Base-by-base conservation (phyloP, 2,329 filamentous ascomycete genomes). In the Magnaporthales sp. region DNA sequence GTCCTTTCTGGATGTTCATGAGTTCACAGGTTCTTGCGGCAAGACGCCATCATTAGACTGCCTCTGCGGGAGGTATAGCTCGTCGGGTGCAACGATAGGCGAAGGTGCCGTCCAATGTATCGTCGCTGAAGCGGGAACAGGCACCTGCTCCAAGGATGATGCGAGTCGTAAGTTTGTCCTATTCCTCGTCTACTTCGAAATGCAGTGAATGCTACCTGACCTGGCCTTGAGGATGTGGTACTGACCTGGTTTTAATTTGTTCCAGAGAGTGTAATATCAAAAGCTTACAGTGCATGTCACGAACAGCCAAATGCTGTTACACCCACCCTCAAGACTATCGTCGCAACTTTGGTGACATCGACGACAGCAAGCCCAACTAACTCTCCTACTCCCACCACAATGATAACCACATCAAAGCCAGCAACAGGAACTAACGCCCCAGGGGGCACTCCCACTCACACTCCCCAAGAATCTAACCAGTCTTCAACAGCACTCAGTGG, bases 101-200 rank as follows among this genome's bases (percentile, higher is more conserved):
- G 90, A 92, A 76, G 89, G 83, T 11, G 88, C 86, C 4, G 76
- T 91, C 69, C 84, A 89, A 72, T 93, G 90, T 74, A 82, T 91
- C 38, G 79, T 84, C 9, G 84, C 84, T 8, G 83, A 85, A 72
- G 77, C 74, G 67, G 75, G 75, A 46, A 72, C 81, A 61, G 82
- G 82, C 2, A 77, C 76, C 15, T 93, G 90, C 74, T 74, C 78
- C 4, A 77, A 79, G 3, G 72, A 76, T 11, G 81, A 84, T 64
- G 74, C 74, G 10, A 71, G 73, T 38, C 76, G 81, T 75, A 72
- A 80, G 70, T 73, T 31, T 4, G n/a, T 13, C 15, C 19, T n/a
- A 13, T 38, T 2, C 1, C 15, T 5, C 54, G 1, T 10, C 19
- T 46, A 19, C 5, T 46, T 19, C 7, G 38, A 6, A n/a, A 46